Evolutionary conservation across 108 stramenopile species (phyloP).

Genomic region (Fragilariopsis cylindrus): DNA sequence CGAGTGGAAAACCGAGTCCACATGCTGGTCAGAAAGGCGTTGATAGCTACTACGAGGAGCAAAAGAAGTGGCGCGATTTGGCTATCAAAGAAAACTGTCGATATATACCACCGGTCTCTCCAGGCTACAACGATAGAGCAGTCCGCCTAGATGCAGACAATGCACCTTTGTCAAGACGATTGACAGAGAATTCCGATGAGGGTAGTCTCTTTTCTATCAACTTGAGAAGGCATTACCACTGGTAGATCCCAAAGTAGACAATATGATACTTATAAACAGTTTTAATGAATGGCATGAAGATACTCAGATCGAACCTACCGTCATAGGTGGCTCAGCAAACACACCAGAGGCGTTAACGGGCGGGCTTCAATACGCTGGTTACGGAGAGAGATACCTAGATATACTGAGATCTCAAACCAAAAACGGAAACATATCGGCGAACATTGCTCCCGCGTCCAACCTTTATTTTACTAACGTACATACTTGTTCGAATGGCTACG

Average conservation of each 20-base stretch:
- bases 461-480: not conserved
- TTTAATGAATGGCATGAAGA: slow-evolving; percentile 61
- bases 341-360: not conserved
- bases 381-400: slow-evolving; percentile 45
- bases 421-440: not conserved
- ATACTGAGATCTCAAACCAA: slow-evolving; percentile 20
- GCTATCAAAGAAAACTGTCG: slow-evolving; percentile 19
- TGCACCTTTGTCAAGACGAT: slow-evolving; percentile 28
- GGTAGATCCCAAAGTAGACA: slow-evolving; percentile 28
- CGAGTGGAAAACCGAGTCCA: slow-evolving; percentile 3
- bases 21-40: slow-evolving; percentile 8
- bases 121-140: slow-evolving; percentile 39
- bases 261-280: slow-evolving; percentile 42
- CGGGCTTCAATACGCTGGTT: slow-evolving; percentile 41
- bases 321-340: not conserved
- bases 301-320: slow-evolving; percentile 43
- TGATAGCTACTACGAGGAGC: slow-evolving; percentile 25
- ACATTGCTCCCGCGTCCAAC: not conserved
- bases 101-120: slow-evolving; percentile 32
- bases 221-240: slow-evolving; percentile 26
- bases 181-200: slow-evolving; percentile 17
- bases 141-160: slow-evolving; percentile 23
- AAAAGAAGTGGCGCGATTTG: slow-evolving; percentile 25
- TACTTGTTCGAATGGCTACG: not conserved
- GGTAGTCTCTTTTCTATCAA: slow-evolving; percentile 36